A percentile compares a stretch with the other conserved stretches of the same genome.
These are phyloP conservation scores for Limonium bicolor DNA, from an alignment of 148 eudicot genomes.

Conservation along the genomic window DNA sequence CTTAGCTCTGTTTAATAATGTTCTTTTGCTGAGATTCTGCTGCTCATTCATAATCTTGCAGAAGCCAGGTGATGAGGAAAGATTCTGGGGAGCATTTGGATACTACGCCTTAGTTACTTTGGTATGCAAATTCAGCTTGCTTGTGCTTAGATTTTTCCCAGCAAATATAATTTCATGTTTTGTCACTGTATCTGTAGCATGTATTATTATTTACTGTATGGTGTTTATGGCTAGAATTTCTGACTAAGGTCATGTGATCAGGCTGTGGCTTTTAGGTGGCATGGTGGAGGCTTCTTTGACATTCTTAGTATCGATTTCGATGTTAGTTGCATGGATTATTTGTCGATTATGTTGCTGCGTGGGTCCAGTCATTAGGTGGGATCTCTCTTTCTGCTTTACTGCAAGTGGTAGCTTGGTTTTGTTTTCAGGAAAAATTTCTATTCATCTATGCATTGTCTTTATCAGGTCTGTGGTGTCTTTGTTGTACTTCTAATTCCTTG, in stretches of 20 bases:
- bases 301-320: constrained; percentile 39
- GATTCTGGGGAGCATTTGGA: constrained; percentile 96
- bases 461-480: constrained; percentile 59
- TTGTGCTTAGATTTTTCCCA: too few species aligned
- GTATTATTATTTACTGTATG: too few species aligned
- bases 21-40: too few species aligned
- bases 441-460: constrained; percentile 11
- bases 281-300: constrained; percentile 79
- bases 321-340: constrained; percentile 72
- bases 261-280: constrained; percentile 66
- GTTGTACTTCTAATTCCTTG: constrained; percentile 58
- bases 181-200: too few species aligned
- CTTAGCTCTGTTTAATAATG: too few species aligned
- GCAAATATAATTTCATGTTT: neutral
- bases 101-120: constrained; percentile 51
- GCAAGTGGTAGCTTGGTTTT: neutral
- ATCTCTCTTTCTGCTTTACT: too few species aligned
- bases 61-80: constrained; percentile 50
- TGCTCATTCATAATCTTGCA: constrained; percentile 19
- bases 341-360: constrained; percentile 25
- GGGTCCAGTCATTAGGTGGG: constrained; percentile 41
- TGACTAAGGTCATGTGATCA: constrained; percentile 21
- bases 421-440: neutral
- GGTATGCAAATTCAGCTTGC: too few species aligned
- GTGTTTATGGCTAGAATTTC: neutral